Base-by-base conservation (phyloP, 257 asterid genomes). In the Verbascum thapsus region DNA sequence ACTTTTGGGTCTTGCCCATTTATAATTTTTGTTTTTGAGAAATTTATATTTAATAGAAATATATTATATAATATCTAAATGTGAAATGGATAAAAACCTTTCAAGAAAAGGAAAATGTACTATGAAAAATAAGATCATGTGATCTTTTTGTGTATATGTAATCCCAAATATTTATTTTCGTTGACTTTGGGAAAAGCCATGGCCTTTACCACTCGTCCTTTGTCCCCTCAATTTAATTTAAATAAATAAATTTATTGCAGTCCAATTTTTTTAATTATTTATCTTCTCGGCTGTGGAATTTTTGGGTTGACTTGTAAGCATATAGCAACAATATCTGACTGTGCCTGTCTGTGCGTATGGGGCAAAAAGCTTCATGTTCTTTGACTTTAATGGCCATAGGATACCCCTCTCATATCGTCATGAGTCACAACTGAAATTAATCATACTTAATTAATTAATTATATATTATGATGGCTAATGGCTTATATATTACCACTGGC, bases 361-460 rank as follows among this genome's bases (percentile, higher is more conserved):
- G 32, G 32, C 32, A 26, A 26, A 26, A 26, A 5, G 32, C 32
- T 26, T 26, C 32, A 26, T 26, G 32, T 26, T 26, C 39, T 44
- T 76, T 76, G 77, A 76, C 80, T 66, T 66, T 40, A 17, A n/a
- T 6, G 16, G 61, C 3, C 20, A 12, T 22, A 52, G 53, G 49
- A 20, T 44, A 51, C 69, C 72, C 72, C 59, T 66, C 69, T 57
- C 42, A 53, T 65, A 70, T 70, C 63, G 73, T 75, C 80, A 69
- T 61, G 60, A 64, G 64, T 68, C 74, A 73, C 70, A 56, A 19
- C 41, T 43, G 16, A 15, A 54, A 32, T 16, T 53, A 26, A 0
- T 48, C 15, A 7, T 13, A 3, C 12, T 34, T 54, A 43, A 11
- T 23, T 50, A 3, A 53, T 26, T 26, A 26, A 26, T 26, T 26